Evolutionary conservation across 441 rosid species (phyloP).

Genomic region (Kokia cookei): DNA sequence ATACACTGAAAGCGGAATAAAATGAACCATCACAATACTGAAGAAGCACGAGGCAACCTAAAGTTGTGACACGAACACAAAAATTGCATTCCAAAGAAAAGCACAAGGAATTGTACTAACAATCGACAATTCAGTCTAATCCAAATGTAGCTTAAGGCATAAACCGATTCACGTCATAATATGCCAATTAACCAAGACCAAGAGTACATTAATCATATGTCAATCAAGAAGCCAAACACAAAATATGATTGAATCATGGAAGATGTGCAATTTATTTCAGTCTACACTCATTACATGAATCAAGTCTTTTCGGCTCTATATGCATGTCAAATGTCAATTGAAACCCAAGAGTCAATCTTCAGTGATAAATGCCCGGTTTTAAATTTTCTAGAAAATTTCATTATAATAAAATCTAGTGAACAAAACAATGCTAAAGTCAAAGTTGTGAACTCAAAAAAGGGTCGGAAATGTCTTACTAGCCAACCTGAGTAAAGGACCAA

Average conservation of each 20-base stretch:
- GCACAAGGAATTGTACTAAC: neutral
- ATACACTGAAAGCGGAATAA: conserved; percentile 30
- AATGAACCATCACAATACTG: conserved; percentile 11
- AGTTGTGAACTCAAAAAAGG: neutral
- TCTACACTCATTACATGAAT: neutral
- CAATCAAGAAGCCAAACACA: neutral
- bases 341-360: neutral
- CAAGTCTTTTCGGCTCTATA: neutral
- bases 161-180: neutral
- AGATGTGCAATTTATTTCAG: neutral
- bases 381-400: neutral
- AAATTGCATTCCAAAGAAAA: neutral
- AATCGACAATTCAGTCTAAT: neutral
- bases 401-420: neutral
- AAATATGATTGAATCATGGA: neutral
- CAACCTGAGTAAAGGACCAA: neutral
- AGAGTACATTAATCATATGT: neutral
- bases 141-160: neutral
- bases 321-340: neutral
- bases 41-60: conserved; percentile 8
- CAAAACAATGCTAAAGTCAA: neutral
- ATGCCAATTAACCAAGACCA: neutral
- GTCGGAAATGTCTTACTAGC: neutral
- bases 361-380: neutral
- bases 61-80: neutral